Conservation (phyloP, 257 asterid species). For the Rhazya stricta region DNA sequence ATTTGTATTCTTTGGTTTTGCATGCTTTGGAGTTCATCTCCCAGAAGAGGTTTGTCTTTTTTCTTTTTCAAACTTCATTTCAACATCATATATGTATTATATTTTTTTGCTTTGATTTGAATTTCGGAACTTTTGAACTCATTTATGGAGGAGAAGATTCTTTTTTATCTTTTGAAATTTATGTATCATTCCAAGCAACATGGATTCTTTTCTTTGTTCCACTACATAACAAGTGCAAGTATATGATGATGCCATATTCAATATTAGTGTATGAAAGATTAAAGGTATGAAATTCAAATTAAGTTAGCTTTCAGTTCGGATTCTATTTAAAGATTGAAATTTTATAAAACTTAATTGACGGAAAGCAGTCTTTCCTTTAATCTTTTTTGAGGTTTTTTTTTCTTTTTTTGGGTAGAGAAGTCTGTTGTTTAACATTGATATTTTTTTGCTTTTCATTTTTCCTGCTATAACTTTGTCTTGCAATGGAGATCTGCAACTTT, state of each 20-base stretch:
- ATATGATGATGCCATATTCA: neutral
- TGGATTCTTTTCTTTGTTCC: neutral
- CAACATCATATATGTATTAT: neutral
- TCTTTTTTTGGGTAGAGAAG: neutral
- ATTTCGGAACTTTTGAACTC: neutral
- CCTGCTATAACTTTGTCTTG: neutral
- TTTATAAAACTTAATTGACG: neutral
- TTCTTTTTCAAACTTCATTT: neutral
- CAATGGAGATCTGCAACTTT: neutral
- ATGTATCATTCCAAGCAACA: neutral
- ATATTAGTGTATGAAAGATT: neutral
- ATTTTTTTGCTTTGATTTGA: conserved; percentile 5
- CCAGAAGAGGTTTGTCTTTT: conserved; percentile 61
- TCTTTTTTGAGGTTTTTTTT: neutral
- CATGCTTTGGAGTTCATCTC: conserved; percentile 89
- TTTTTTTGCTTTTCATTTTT: neutral
- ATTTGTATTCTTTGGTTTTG: conserved; percentile 75
- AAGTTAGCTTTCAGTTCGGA: neutral
- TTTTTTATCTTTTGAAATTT: too few relatives aligned
- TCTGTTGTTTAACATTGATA: neutral
- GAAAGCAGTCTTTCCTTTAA: neutral
- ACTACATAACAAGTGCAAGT: neutral
- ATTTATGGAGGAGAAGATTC: neutral
- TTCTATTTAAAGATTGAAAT: neutral
- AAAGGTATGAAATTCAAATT: neutral